Evolutionary conservation across 139 green algal genomes (phyloP), one percentile per base, ranked within the genome.

Genomic region (Marvania coccoides): DNA sequence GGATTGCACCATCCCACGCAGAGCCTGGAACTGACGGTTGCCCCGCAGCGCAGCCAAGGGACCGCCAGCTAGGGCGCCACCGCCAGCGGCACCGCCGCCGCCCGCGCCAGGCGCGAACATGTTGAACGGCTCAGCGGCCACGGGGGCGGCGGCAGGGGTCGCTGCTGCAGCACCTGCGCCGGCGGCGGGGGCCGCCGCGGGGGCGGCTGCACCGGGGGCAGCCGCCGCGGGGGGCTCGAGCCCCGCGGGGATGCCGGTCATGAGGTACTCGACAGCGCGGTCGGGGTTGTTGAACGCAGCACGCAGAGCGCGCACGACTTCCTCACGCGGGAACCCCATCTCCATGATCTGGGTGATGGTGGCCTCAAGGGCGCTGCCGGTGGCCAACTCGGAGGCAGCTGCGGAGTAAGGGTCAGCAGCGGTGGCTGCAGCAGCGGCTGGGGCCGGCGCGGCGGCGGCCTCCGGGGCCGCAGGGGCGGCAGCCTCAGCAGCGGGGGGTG

Each of bases 211-310:
- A 39, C 65, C 71, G 51, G 42, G 14, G 47, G 61, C 42, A 65
- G 45, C 58, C 29, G 62, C 54, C n/a, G 47, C 56, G 40, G 47
- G 29, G 9, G 24, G 46, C 28, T 45, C 23, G 19, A 58, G 26
- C 3, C 29, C 61, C 36, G 77, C 85, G n/a, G 88, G 88, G 59
- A 97, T 96, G 63, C 90, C 90, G 10, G 75, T 95, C 82, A 95
- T 97, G 9, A 98, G 79, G 73, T 98, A 99, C 83, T 99, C 94
- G n/a, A 99, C 94, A 13, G 94, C 94, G 7, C 94, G 79, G 42
- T 99, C 94, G 12, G 94, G 93, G 84, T 99, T 99, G 85, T 99
- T 98, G 85, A 93, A 99, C 9, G 94, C 94, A 3, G 94, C 94
- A 3, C 90, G 82, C 85, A 99, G 90, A 0, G 94, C 94, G 5